A percentile compares a stretch with the other conserved stretches of the same genome.
These are phyloP conservation scores for Suillus occidentalis DNA, from an alignment of 768 basidiomycete genomes.

Conservation along the genomic window DNA sequence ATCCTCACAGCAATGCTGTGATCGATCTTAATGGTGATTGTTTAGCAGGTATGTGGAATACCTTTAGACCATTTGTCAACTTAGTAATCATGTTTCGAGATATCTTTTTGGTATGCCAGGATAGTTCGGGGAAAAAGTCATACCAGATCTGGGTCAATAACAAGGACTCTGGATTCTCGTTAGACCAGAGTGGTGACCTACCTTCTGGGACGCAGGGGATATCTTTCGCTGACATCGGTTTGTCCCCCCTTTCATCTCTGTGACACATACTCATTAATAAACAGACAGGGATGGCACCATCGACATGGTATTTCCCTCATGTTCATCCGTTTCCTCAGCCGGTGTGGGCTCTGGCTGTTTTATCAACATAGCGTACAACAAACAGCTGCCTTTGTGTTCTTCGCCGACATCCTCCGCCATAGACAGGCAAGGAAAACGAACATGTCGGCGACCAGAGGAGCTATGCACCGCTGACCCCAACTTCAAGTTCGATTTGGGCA, in stretches of 20 bases:
- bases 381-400: conserved; percentile 81
- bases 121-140: conserved; percentile 52
- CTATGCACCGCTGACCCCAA: conserved; percentile 80
- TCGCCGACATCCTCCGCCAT: conserved; percentile 49
- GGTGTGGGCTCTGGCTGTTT: conserved; percentile 77
- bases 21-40: conserved; percentile 96
- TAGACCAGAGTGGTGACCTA: conserved; percentile 65
- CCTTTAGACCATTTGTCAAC: not conserved
- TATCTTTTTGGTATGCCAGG: conserved; percentile 84
- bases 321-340: conserved; percentile 63
- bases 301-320: conserved; percentile 91
- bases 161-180: conserved; percentile 70
- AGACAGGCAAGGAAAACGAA: conserved; percentile 46
- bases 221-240: conserved; percentile 90
- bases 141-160: conserved; percentile 95
- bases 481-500: conserved; percentile 73
- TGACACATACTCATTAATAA: not conserved
- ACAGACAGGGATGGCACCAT: conserved; percentile 94
- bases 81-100: conserved; percentile 44
- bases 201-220: conserved; percentile 78
- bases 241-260: conserved; percentile 17
- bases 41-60: conserved; percentile 63
- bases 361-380: conserved; percentile 92
- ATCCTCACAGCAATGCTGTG: conserved; percentile 93
- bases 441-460: conserved; percentile 76